Base-by-base conservation (phyloP, 2,329 filamentous ascomycete species). In the Stachybotrys chlorohalonatus region DNA sequence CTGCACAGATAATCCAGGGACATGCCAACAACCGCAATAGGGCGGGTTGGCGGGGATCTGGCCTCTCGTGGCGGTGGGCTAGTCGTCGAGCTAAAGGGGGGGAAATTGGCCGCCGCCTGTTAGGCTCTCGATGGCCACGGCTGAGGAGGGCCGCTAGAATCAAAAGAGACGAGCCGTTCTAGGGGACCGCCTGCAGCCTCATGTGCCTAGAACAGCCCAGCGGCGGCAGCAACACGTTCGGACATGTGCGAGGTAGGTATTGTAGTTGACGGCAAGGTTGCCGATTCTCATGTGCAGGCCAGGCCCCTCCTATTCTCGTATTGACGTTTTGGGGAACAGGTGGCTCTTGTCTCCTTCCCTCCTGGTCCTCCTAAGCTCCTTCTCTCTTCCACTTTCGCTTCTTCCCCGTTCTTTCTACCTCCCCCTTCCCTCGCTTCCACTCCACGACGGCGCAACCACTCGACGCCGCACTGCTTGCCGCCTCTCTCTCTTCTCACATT, bases 381-480 rank as follows among this genome's bases (percentile, higher is more conserved):
- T 48, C 56, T 52, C 52, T 47, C 32, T 39, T 58, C 32, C 39
- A 47, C 55, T 47, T 45, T 45, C 51, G 45, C 55, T 39, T 56
- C 55, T 56, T 47, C 53, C 51, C 32, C 53, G 48, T 49, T 53
- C 51, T 51, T 36, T 56, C 51, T 17, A 58, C 52, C 54, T 55
- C 54, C 56, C 46, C 31, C 45, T 53, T 55, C 52, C 54, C 48
- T 50, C 49, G 55, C 13, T 42, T 31, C 30, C 16, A 50, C n/a
- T 24, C 16, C 15, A 15, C 8, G 30, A 16, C 11, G 31, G 8
- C 31, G 36, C 50, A 31, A 39, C n/a, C 13, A 15, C 31, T 36
- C n/a, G 11, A 9, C 13, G 7, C 16, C 31, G 24, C 24, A 24
- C n/a, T 46, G 42, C n/a, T n/a, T 46, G 11, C 30, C 55, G 30